Evolutionary conservation across 2,329 filamentous ascomycete species (phyloP).

Genomic region (Neobulgaria alba): DNA sequence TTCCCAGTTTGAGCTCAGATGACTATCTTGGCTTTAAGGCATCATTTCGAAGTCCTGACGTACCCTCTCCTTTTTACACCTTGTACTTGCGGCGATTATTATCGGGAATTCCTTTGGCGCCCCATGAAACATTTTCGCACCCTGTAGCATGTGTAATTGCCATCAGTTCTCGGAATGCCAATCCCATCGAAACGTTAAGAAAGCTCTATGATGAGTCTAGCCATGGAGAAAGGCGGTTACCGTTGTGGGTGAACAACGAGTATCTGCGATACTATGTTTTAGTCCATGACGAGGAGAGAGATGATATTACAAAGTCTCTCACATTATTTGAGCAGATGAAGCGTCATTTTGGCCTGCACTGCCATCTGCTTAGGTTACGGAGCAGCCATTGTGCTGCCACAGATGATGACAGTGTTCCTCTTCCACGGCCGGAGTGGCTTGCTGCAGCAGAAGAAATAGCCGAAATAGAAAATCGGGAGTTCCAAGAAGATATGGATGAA

Average conservation of each 20-base stretch:
- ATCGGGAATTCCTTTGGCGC: constrained; percentile 66
- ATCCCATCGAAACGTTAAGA: constrained; percentile 79
- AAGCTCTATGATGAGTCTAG: constrained; percentile 80
- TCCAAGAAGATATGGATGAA: constrained; percentile 62
- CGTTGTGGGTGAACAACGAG: constrained; percentile 81
- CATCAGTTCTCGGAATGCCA: constrained; percentile 78
- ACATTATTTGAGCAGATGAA: constrained; percentile 97
- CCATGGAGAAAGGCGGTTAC: constrained; percentile 63
- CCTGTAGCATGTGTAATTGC: constrained; percentile 92
- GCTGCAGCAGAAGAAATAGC: constrained; percentile 77
- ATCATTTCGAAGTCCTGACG: constrained; percentile 22
- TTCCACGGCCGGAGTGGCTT: constrained; percentile 82
- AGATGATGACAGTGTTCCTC: constrained; percentile 79
- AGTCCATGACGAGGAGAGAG: constrained; percentile 90
- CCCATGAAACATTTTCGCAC: constrained; percentile 90
- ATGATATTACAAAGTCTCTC: constrained; percentile 86
- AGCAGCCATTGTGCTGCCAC: constrained; percentile 79
- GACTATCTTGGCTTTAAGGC: constrained; percentile 32
- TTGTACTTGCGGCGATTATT: constrained; percentile 77
- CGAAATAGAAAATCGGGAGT: constrained; percentile 60
- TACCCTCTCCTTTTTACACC: constrained; percentile 71
- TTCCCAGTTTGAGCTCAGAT: constrained; percentile 21
- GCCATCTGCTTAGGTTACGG: constrained; percentile 78
- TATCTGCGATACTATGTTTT: constrained; percentile 94
- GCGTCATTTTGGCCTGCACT: constrained; percentile 92